Percentiles rank a stretch among this genome's conserved stretches.
Conservation (phyloP, 805 yeast species). For the Kluyveromyces siamensis region DNA sequence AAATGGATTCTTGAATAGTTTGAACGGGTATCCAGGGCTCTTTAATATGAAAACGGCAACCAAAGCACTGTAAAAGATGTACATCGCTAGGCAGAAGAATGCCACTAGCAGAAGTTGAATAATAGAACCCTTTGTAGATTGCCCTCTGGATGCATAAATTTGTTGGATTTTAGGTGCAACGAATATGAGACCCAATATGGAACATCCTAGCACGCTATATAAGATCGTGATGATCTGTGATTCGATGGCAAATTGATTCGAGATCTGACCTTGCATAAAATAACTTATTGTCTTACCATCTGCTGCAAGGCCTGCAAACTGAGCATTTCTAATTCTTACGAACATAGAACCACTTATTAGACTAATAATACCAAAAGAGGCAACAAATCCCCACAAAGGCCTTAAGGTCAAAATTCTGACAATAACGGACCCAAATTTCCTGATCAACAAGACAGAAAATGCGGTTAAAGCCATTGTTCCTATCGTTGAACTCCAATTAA, state of each 20-base stretch:
- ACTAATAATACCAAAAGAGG: conserved; percentile 55
- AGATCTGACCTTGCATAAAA: conserved; percentile 55
- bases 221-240: conserved; percentile 74
- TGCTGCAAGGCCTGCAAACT: conserved; percentile 35
- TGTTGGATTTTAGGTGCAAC: conserved; percentile 37
- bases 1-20: conserved; percentile 34
- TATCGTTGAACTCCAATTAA: conserved; percentile 30
- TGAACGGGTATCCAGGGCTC: conserved; percentile 69
- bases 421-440: conserved; percentile 30
- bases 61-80: conserved; percentile 53
- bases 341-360: conserved; percentile 91
- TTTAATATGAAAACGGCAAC: conserved; percentile 62
- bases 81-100: conserved; percentile 36
- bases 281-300: conserved; percentile 37
- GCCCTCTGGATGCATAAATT: conserved; percentile 28
- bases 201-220: conserved; percentile 59
- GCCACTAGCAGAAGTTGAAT: conserved; percentile 42
- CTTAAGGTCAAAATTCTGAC: conserved; percentile 37
- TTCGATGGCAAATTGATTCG: conserved; percentile 75
- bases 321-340: conserved; percentile 72
- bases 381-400: conserved; percentile 58
- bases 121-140: conserved; percentile 11
- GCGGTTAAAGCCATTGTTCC: conserved; percentile 30
- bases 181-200: conserved; percentile 48
- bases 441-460: conserved; percentile 25